Base-by-base conservation (phyloP, 441 rosid genomes). In the Gossypium trilobum region DNA sequence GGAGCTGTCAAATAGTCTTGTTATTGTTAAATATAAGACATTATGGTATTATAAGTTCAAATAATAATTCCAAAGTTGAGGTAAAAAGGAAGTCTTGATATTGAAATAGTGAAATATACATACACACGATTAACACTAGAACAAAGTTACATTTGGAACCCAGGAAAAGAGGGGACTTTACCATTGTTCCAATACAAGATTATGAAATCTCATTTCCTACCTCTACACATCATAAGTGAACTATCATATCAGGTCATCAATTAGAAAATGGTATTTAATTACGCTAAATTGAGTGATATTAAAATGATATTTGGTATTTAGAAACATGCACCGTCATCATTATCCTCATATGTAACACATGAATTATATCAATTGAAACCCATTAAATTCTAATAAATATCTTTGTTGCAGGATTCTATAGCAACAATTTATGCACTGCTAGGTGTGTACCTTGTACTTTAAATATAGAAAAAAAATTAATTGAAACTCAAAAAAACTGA, bases 1-100 rank as follows among this genome's bases (percentile, higher is more conserved):
- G 93, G 78, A 59, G 85, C 74, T 62, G 97, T 91, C 62, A 95
- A 78, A 86, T 95, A 95, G 72, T 92, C 98, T 97, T 95, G 87
- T 78, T 82, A 87, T 75, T 65, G 4, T 62, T 46, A 55, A 71
- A 66, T 56, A 42, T 13, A 56, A 51, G 31, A 44, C 50, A 44
- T 56, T 29, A 4, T 29, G 1, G 6, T 4, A 29, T 29, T 29
- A 29, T 29, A 29, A 4, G 6, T 29, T 29, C 0, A 2, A 4
- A 29, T 4, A 29, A 5, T 4, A 29, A 29, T 29, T 29, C 33
- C 33, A 29, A 29, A 29, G 4, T 29, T 4, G 33, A 4, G 33
- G 33, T 4, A 29, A 29, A 29, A 29, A 29, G 5, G 4, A 29
- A 29, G 33, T 29, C 6, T 0, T 29, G 4, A 46, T 67, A 50